These are phyloP conservation scores for Podospora tetraspora DNA, from an alignment of 495 filamentous ascomycete species.

Conservation along the genomic window DNA sequence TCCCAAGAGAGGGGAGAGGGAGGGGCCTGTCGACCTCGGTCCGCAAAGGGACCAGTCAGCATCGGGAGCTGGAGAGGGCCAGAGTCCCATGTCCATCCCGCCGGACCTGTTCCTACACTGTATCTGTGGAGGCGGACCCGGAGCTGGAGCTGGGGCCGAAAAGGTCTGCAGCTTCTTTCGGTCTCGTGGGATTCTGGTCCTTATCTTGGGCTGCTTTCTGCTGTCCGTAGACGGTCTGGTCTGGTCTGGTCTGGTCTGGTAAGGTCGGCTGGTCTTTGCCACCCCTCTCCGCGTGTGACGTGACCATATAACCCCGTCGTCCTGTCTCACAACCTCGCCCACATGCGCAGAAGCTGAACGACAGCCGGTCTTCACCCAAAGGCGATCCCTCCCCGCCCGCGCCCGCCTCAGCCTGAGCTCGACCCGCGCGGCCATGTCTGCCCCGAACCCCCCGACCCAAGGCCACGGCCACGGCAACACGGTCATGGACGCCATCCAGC, in stretches of 20 bases:
- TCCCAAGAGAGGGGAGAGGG: not conserved
- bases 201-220: not conserved
- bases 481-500: slow-evolving; percentile 6
- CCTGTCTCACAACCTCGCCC: not conserved
- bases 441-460: not conserved
- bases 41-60: not conserved
- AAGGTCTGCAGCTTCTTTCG: not conserved
- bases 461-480: slow-evolving; percentile 1
- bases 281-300: not conserved
- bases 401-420: too few species aligned
- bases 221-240: not conserved
- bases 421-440: not conserved
- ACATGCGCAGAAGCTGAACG: not conserved
- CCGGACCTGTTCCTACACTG: not conserved
- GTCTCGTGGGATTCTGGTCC: not conserved
- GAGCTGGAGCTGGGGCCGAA: not conserved
- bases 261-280: not conserved
- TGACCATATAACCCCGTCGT: not conserved
- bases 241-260: not conserved
- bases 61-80: not conserved
- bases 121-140: not conserved
- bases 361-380: not conserved
- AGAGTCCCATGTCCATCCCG: not conserved
- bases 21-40: not conserved
- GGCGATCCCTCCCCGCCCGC: not conserved